Percentiles rank a stretch among this genome's conserved stretches.
Conservation (phyloP, 768 basidiomycete species). For the Boletus pseudopeckii region DNA sequence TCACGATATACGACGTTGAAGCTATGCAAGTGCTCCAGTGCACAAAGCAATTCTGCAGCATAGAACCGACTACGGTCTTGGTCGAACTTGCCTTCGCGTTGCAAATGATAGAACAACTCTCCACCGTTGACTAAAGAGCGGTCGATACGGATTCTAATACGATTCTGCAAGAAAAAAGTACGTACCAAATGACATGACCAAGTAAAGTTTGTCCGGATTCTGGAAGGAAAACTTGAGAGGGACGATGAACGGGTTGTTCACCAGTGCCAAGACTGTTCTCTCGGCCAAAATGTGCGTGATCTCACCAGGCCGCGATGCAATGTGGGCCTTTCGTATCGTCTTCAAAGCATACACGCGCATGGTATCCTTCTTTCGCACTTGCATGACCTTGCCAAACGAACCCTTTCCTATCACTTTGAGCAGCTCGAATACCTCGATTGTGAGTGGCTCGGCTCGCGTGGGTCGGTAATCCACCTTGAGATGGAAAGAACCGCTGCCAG, state of each 20-base stretch:
- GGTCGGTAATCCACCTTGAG: slow-evolving; percentile 95
- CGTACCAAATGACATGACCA: slow-evolving; percentile 94
- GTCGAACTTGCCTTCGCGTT: slow-evolving; percentile 95
- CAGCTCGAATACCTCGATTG: slow-evolving; percentile 96
- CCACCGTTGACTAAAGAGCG: slow-evolving; percentile 79
- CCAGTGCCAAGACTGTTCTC: slow-evolving; percentile 92
- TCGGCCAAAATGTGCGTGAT: slow-evolving; percentile 98
- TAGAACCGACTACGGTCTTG: slow-evolving; percentile 93
- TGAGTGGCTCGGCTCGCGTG: slow-evolving; percentile 73
- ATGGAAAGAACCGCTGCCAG: slow-evolving; percentile 89
- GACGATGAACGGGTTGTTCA: slow-evolving; percentile 98
- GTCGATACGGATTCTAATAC: background rate
- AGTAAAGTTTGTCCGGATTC: slow-evolving; percentile 93
- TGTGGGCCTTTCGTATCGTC: slow-evolving; percentile 97
- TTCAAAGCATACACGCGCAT: slow-evolving; percentile 97
- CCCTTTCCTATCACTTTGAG: slow-evolving; percentile 99
- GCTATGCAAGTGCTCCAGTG: slow-evolving; percentile 91
- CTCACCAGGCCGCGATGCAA: slow-evolving; percentile 92
- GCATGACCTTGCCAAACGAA: slow-evolving; percentile 98
- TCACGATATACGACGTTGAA: slow-evolving; percentile 99
- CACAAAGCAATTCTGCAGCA: slow-evolving; percentile 94
- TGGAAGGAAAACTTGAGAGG: slow-evolving; percentile 99
- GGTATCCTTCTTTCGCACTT: slow-evolving; percentile 98
- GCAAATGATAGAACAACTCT: slow-evolving; percentile 96
- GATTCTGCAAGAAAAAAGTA: background rate